Evolutionary conservation across 2,329 filamentous ascomycete species (phyloP).

Genomic region (Gyromitra esculenta): DNA sequence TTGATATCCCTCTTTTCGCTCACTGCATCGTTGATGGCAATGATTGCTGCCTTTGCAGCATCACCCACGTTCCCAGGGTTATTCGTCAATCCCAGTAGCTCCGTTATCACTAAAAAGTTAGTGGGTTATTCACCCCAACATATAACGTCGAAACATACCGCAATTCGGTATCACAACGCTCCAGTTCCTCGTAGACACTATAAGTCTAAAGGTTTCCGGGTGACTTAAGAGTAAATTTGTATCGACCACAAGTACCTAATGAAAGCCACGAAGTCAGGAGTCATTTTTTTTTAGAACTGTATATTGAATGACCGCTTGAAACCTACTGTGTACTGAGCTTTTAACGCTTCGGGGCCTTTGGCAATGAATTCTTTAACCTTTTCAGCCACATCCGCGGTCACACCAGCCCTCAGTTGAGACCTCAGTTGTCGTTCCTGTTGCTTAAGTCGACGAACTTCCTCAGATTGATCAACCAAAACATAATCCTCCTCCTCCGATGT

Average conservation of each 20-base stretch:
- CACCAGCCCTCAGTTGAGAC: constrained; percentile 42
- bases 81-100: constrained; percentile 56
- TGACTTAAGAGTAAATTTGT: constrained; percentile 57
- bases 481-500: constrained; percentile 57
- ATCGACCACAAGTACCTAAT: constrained; percentile 56
- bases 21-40: constrained; percentile 54
- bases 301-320: not conserved
- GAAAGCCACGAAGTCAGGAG: constrained; percentile 38
- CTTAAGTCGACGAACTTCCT: constrained; percentile 55
- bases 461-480: constrained; percentile 48
- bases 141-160: constrained; percentile 46
- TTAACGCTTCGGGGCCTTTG: constrained; percentile 51
- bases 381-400: constrained; percentile 31
- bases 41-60: constrained; percentile 54
- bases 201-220: constrained; percentile 56
- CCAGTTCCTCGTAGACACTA: constrained; percentile 55
- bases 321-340: constrained; percentile 52
- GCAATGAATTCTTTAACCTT: constrained; percentile 38
- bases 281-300: too few species aligned
- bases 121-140: not conserved
- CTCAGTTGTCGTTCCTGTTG: constrained; percentile 52
- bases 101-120: constrained; percentile 55
- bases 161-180: constrained; percentile 57
- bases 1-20: constrained; percentile 55
- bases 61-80: constrained; percentile 54